Evolutionary conservation across 106 monocot species (phyloP), one percentile per base, ranked within the genome.

Genomic region (Dioscorea zingiberensis): DNA sequence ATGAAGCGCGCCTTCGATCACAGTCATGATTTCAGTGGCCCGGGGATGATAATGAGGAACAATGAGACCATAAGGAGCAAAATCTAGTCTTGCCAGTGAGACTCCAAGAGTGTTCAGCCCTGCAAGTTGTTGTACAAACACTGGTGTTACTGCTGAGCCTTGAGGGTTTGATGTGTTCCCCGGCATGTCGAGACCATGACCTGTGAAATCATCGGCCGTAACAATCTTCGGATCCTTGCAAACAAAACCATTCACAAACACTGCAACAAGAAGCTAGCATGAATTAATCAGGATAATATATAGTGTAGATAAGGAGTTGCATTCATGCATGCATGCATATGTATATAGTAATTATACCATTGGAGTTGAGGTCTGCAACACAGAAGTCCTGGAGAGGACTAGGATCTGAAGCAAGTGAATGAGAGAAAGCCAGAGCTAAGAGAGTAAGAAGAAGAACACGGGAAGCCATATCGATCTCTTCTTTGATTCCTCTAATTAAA

Each of bases 381-480:
- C 78, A 78, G 67, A 78, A 78, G 28, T 78, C 78, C 26, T 78
- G 78, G n/a, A 78, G 60, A 10, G 59, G 78, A 25, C 67, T 67
- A 13, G 78, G 72, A 67, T 78, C 72, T 21, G 54, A 59, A 32
- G 78, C 78, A 18, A 67, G 44, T 9, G 45, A 56, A 46, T 25
- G 29, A 17, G 47, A 55, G 21, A 54, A 55, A 44, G 58, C 60
- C 53, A 72, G 5, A 18, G 67, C 60, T 12, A 78, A 32, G 44
- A 76, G 44, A 47, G 62, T 18, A 19, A 72, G 25, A 2, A 64
- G 10, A 13, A 68, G 25, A 10, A 68, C 3, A 22, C 10, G 26
- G n/a, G 66, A 27, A 54, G 66, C 27, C n/a, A n/a, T n/a, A 51
- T 7, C 51, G 12, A 51, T 38, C 38, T 38, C 38, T 38, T 38